Base-by-base conservation (phyloP, 1,139 yeast species). In the Blastobotrys petasosporus region DNA sequence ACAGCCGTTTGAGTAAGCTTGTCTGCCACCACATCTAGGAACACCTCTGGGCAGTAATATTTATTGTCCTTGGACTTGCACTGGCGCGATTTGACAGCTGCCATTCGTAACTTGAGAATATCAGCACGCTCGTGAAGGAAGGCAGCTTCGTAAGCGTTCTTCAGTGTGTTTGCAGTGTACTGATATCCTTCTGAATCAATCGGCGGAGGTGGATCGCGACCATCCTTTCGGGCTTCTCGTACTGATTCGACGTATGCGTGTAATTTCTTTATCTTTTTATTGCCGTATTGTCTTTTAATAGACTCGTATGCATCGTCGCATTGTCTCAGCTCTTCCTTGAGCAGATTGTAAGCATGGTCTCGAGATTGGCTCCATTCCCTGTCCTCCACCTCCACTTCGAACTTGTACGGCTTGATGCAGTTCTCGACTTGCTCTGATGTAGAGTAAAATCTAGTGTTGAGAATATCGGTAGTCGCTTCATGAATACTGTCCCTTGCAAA, bases 351-450 rank as follows among this genome's bases (percentile, higher is more conserved):
- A 0, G 97, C 77, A 60, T 85, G 94, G 29, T 85, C 94, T 53
- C 86, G 79, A 35, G 96, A 82, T 11, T 76, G 63, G 34, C 73
- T 69, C 99, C 99, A 94, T 63, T 94, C 98, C 38, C 96, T 75
- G 59, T 88, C 95, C 60, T 92, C 98, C 40, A 92, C 78, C 62
- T 94, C 98, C 51, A 94, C 90, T 62, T 94, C 98, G 64, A 92
- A 92, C 66, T 94, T 94, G 68, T 83, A 92, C 1, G 98, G 98
- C 64, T 94, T 94, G 60, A 94, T 90, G 68, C 97, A 90, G 65
- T 92, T 94, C 61, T 94, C 99, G 12, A 94, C 98, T 63, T 94
- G 98, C 63, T 94, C 98, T 0, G 98, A 94, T 0, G 98, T 92
- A 1, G 95, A 83, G 55, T 83, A 87, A 62, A 78, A 92, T 53